Conservation (phyloP, 192 early-diverging fungal species). For the Chytriomyces hyalinus region DNA sequence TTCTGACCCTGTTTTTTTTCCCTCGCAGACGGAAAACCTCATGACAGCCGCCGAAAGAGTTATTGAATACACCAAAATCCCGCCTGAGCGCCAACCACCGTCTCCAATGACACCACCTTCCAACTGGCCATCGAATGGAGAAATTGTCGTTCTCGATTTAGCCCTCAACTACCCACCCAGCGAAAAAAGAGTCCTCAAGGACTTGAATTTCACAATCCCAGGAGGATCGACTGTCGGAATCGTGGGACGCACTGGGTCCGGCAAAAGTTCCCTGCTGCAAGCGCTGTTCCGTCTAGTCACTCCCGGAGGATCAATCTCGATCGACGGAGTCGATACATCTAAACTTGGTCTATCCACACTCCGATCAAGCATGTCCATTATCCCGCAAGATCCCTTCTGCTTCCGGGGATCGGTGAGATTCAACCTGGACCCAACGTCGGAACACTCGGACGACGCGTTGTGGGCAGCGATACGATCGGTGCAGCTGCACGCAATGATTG, state of each 20-base stretch:
- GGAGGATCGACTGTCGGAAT: constrained; percentile 72
- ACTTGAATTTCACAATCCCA: constrained; percentile 64
- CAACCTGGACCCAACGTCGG: constrained; percentile 71
- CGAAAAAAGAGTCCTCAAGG: constrained; percentile 50
- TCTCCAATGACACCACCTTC: constrained; percentile 17
- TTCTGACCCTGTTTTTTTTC: not conserved
- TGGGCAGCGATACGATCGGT: constrained; percentile 62
- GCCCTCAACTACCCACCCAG: constrained; percentile 54
- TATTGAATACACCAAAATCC: constrained; percentile 45
- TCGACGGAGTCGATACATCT: constrained; percentile 50
- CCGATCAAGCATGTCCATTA: constrained; percentile 51
- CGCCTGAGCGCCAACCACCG: constrained; percentile 31
- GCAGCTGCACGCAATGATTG: constrained; percentile 29
- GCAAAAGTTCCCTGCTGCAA: constrained; percentile 64
- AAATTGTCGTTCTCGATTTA: constrained; percentile 54
- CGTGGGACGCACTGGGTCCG: constrained; percentile 79
- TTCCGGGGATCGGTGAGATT: constrained; percentile 67
- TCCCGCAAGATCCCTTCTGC: constrained; percentile 60
- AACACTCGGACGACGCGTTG: constrained; percentile 63
- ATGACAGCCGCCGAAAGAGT: constrained; percentile 44
- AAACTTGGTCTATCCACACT: constrained; percentile 38
- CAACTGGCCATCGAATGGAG: constrained; percentile 36
- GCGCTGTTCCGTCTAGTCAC: constrained; percentile 67
- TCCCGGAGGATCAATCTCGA: constrained; percentile 36
- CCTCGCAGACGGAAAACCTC: constrained; percentile 41